phyloP scores from a whole-genome alignment of 768 basidiomycete genomes.

The Gloeopeniophorella convolvens region DNA sequence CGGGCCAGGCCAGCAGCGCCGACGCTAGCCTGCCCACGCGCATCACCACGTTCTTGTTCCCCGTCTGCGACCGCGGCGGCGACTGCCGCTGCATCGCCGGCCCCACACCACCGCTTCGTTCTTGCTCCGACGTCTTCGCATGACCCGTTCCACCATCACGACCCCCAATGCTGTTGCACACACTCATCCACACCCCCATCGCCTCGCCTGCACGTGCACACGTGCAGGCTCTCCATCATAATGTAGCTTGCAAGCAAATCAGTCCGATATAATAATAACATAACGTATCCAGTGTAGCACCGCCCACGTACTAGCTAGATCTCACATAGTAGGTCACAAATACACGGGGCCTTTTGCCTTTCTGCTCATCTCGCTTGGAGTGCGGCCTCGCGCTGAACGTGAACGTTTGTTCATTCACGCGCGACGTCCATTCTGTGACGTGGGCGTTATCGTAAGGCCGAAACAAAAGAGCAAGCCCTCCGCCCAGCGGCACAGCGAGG shows the following conservation, averaged over 20 bases:
- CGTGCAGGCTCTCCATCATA: slow-evolving; percentile 8
- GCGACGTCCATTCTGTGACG: too few species aligned
- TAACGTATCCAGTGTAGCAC: slow-evolving; percentile 19
- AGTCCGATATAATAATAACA: too few species aligned
- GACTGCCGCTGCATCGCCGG: too few species aligned
- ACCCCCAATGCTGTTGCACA: slow-evolving; percentile 1
- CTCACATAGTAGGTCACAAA: slow-evolving; percentile 14
- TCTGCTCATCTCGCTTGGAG: slow-evolving; percentile 8
- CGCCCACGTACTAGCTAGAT: slow-evolving; percentile 17
- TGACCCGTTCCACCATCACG: not conserved
- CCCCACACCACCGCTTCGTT: not conserved
- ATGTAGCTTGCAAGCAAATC: slow-evolving; percentile 11
- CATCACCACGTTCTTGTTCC: too few species aligned
- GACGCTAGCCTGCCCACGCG: slow-evolving; percentile 18
- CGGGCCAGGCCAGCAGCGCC: slow-evolving; percentile 19
- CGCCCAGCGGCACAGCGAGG: too few species aligned
- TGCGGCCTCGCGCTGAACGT: not conserved
- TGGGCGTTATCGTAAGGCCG: too few species aligned
- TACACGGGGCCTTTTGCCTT: slow-evolving; percentile 8
- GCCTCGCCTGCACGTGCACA: not conserved
- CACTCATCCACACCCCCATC: not conserved
- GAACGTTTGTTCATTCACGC: too few species aligned
- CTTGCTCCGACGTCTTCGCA: not conserved
- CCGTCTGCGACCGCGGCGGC: too few species aligned
- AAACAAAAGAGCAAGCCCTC: too few species aligned